Evolutionary conservation across 1,284 basidiomycete species (phyloP), one percentile per base, ranked within the genome.

Genomic region (Austropuccinia psidii): DNA sequence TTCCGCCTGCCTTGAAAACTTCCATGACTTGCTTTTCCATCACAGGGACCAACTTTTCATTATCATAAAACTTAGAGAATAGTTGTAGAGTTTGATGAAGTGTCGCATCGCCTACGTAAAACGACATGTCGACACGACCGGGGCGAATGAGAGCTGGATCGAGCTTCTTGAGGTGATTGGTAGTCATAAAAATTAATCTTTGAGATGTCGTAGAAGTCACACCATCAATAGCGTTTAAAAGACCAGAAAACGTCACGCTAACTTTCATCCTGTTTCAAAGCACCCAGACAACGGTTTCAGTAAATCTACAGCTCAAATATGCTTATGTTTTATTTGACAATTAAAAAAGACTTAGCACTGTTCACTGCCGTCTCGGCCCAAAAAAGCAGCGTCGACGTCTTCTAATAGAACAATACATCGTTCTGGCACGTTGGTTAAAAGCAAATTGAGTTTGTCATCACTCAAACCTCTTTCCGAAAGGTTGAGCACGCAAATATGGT

Each of bases 181-280:
- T 98, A 0, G 95, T 98, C 90, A 98, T 92, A 82, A 98, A 98
- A 50, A 98, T 87, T 79, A 99, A 90, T n/a, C 96, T 88, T 79
- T 96, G 93, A 31, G 82, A 81, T 81, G 96, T 93, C 43, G 93
- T 92, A 4, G 91, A 94, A 1, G 94, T 95, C 17, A 99, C 95
- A 21, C 96, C 96, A 80, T 99, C 96, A 2, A 99, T 85, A 4
- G 95, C 93, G 79, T 99, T 99, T 35, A 99, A 84, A 79, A 99
- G 89, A 31, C 96, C 96, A 3, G 94, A 98, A 82, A 99, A 98
- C 0, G 96, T 98, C 29, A 98, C 89, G 21, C 90, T 90, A 1
- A 79, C 77, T 74, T 74, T 78, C 76, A 78, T 79, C 37, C 78
- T 78, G 74, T 80, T 91, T 94, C n/a, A n/a, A n/a, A n/a, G n/a